Conservation (phyloP, 306 rosid genomes). For the Dryas octopetala region DNA sequence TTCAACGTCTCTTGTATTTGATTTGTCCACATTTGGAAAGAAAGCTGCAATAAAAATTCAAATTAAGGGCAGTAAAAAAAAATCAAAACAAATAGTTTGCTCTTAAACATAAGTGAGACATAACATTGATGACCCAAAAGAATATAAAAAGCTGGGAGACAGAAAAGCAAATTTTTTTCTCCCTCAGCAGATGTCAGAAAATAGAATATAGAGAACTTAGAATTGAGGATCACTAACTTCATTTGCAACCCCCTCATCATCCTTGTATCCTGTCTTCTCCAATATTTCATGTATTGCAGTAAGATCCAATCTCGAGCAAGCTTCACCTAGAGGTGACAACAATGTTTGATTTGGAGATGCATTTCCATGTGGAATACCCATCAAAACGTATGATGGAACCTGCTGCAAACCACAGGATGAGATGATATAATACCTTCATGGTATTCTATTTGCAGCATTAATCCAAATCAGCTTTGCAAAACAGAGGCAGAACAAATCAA, state of each 20-base stretch:
- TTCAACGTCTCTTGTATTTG: conserved; percentile 94
- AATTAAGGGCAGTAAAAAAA: conserved; percentile 8
- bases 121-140: background rate
- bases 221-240: conserved; percentile 53
- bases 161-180: background rate
- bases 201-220: background rate
- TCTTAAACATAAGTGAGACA: background rate
- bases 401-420: conserved; percentile 40
- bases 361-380: conserved; percentile 73
- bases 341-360: conserved; percentile 50
- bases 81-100: background rate
- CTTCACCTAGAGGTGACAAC: conserved; percentile 83
- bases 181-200: background rate
- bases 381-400: conserved; percentile 66
- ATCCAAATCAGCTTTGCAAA: conserved; percentile 18
- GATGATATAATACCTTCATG: conserved; percentile 22
- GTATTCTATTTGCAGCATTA: conserved; percentile 4
- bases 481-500: conserved; percentile 29
- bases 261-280: conserved; percentile 85
- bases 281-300: conserved; percentile 90
- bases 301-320: conserved; percentile 89
- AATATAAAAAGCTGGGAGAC: background rate
- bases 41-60: conserved; percentile 60
- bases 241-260: conserved; percentile 95
- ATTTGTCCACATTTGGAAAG: conserved; percentile 98